These are phyloP conservation scores for Botryotinia narcissicola DNA, from an alignment of 2,329 filamentous ascomycete species.

Conservation along the genomic window DNA sequence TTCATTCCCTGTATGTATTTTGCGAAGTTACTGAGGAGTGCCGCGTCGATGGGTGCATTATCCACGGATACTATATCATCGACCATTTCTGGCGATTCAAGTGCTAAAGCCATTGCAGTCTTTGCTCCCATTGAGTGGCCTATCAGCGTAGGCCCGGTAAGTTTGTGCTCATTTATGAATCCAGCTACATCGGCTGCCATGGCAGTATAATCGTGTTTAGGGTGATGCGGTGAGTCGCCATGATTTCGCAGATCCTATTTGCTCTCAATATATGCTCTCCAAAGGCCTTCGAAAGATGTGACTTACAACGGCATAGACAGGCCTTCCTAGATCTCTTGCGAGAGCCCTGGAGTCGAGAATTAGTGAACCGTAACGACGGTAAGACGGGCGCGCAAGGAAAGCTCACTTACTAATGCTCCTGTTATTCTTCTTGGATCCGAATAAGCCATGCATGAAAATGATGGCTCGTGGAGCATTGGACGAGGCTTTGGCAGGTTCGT, in stretches of 20 bases:
- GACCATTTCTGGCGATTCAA: constrained; percentile 66
- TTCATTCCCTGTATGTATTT: constrained; percentile 84
- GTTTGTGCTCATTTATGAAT: constrained; percentile 70
- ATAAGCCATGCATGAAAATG: constrained; percentile 86
- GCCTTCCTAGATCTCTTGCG: constrained; percentile 74
- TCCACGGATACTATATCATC: constrained; percentile 78
- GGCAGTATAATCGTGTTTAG: constrained; percentile 72
- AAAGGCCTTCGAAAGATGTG: background rate
- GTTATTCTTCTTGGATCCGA: constrained; percentile 95
- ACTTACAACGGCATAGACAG: constrained; percentile 77
- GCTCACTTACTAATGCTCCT: constrained; percentile 85
- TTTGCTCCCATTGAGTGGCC: constrained; percentile 98
- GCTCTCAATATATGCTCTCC: background rate
- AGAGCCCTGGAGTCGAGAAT: constrained; percentile 58
- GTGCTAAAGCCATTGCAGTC: constrained; percentile 81
- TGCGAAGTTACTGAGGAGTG: constrained; percentile 70
- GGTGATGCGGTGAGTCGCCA: constrained; percentile 79
- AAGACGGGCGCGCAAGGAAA: constrained; percentile 15
- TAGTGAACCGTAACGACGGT: constrained; percentile 22
- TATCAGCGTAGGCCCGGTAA: constrained; percentile 74
- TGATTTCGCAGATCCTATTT: constrained; percentile 84
- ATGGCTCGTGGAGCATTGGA: constrained; percentile 59
- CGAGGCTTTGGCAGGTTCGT: constrained; percentile 54
- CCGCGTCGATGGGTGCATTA: constrained; percentile 84
- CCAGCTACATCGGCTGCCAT: constrained; percentile 81